Conservation (phyloP, 192 early-diverging fungal species). For the Umbelopsis isabellina region DNA sequence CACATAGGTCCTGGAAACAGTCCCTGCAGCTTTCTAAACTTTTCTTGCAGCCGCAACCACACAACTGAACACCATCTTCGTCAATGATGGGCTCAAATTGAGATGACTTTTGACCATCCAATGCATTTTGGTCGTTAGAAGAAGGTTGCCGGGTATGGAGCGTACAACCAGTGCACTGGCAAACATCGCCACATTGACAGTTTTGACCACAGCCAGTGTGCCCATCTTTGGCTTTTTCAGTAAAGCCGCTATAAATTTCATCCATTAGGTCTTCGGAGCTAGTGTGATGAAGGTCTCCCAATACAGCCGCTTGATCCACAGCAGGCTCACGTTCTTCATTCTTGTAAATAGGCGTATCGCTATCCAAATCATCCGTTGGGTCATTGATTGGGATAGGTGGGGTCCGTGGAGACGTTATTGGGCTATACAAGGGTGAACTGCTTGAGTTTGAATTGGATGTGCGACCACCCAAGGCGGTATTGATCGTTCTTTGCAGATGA, state of each 20-base stretch:
- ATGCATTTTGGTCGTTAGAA: neutral
- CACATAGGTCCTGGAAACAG: constrained; percentile 57
- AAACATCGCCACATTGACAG: constrained; percentile 38
- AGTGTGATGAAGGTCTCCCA: constrained; percentile 33
- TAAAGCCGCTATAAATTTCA: constrained; percentile 39
- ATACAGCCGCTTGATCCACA: constrained; percentile 20
- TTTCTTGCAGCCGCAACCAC: constrained; percentile 63
- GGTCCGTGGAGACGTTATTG: constrained; percentile 6
- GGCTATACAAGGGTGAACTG: constrained; percentile 8
- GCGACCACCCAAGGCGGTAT: neutral
- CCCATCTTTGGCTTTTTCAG: neutral
- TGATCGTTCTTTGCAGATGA: constrained; percentile 8
- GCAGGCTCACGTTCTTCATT: constrained; percentile 10
- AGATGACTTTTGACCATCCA: neutral
- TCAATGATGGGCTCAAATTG: constrained; percentile 33
- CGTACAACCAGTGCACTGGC: constrained; percentile 45
- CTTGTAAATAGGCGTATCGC: constrained; percentile 43
- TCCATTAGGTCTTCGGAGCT: constrained; percentile 44
- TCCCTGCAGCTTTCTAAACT: constrained; percentile 53
- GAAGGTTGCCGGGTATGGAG: constrained; percentile 24
- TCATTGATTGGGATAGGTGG: constrained; percentile 39
- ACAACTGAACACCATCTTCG: constrained; percentile 55
- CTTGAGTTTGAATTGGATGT: neutral
- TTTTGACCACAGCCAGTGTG: neutral
- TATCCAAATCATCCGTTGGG: constrained; percentile 37